Evolutionary conservation across 306 rosid species (phyloP).

Genomic region (Fagus crenata): DNA sequence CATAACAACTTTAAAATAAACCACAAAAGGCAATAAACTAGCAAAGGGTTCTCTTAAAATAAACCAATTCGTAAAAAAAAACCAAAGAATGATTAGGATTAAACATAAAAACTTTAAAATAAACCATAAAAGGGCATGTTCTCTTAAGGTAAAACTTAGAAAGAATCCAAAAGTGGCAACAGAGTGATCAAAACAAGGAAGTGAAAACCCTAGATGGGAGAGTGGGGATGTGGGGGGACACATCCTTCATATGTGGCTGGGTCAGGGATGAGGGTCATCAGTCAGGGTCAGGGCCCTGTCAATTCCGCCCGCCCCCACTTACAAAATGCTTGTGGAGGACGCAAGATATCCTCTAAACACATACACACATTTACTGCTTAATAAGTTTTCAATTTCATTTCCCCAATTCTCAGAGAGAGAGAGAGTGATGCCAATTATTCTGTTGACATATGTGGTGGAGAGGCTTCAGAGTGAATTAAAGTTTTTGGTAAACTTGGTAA

Average conservation of each 20-base stretch:
- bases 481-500: conserved; percentile 56
- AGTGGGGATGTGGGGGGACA: not conserved
- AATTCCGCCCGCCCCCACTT: conserved; percentile 48
- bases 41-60: not conserved
- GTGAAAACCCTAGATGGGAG: conserved; percentile 37
- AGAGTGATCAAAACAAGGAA: conserved; percentile 10
- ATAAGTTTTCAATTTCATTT: conserved; percentile 31
- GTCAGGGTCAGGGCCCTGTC: conserved; percentile 46
- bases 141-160: not conserved
- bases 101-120: not conserved
- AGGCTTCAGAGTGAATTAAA: conserved; percentile 47
- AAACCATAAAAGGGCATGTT: not conserved
- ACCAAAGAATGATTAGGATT: not conserved
- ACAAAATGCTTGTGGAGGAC: conserved; percentile 54
- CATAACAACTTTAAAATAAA: not conserved
- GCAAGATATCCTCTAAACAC: conserved; percentile 29
- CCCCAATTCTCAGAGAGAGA: conserved; percentile 29
- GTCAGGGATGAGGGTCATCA: not conserved
- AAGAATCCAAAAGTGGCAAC: conserved; percentile 31
- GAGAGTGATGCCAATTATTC: conserved; percentile 22
- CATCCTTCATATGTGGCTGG: conserved; percentile 10
- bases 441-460: conserved; percentile 46
- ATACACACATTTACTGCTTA: conserved; percentile 24
- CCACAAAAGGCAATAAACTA: conserved; percentile 3
- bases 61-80: too few relatives aligned